Conservation (phyloP, 495 filamentous ascomycete genomes). For the Pyronema omphalodes region DNA sequence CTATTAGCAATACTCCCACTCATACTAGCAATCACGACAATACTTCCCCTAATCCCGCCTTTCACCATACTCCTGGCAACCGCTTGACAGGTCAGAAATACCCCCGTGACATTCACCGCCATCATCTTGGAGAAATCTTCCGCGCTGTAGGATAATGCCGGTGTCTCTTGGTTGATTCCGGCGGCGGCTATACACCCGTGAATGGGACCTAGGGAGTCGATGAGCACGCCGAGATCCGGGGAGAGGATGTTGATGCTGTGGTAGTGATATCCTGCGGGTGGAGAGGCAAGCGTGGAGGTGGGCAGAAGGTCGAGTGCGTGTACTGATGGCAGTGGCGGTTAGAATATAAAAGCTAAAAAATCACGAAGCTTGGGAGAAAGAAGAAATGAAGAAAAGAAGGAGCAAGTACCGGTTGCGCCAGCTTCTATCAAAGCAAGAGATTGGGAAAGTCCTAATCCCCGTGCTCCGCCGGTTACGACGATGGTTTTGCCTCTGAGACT, state of each 20-base stretch:
- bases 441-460: slow-evolving; percentile 43
- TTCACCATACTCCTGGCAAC: slow-evolving; percentile 59
- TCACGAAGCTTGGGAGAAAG: too few relatives aligned
- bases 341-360: too few relatives aligned
- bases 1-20: slow-evolving; percentile 61
- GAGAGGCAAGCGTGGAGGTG: slow-evolving; percentile 24
- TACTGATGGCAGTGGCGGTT: too few relatives aligned
- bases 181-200: slow-evolving; percentile 65
- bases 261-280: slow-evolving; percentile 27
- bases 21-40: slow-evolving; percentile 64
- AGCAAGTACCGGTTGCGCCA: slow-evolving; percentile 37
- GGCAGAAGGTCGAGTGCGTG: slow-evolving; percentile 41
- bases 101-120: slow-evolving; percentile 57
- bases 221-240: slow-evolving; percentile 33
- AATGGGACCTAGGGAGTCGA: slow-evolving; percentile 44
- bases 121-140: slow-evolving; percentile 54
- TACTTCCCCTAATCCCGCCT: slow-evolving; percentile 25
- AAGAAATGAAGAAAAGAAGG: background rate
- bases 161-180: slow-evolving; percentile 50
- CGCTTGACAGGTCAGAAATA: slow-evolving; percentile 55
- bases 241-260: slow-evolving; percentile 31
- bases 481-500: slow-evolving; percentile 39
- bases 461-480: slow-evolving; percentile 43
- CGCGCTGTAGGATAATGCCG: slow-evolving; percentile 49
- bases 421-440: slow-evolving; percentile 50